These are phyloP conservation scores for Tylopilus felleus DNA, from an alignment of 768 basidiomycete species.

Conservation along the genomic window DNA sequence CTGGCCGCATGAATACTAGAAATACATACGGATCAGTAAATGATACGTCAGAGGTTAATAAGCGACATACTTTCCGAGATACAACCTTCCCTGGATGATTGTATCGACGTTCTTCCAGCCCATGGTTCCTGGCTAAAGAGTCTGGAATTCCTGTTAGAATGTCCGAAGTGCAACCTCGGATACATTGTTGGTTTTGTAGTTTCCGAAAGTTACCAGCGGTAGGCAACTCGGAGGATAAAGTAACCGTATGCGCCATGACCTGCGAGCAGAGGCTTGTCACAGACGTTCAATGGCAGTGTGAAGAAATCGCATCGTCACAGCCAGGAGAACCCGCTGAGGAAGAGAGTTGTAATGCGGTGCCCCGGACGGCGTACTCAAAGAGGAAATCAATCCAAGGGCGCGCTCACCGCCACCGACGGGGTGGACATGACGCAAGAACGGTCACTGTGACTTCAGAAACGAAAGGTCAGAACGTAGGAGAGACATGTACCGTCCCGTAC, in stretches of 20 bases:
- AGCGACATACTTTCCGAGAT: slow-evolving; percentile 67
- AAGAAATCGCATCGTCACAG: slow-evolving; percentile 31
- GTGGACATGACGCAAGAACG: slow-evolving; percentile 25
- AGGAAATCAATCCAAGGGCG: slow-evolving; percentile 20
- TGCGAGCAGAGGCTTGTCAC: slow-evolving; percentile 20
- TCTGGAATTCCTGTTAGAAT: slow-evolving; percentile 31
- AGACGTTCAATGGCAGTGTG: slow-evolving; percentile 31
- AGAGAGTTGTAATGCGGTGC: slow-evolving; percentile 27
- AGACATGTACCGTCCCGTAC: slow-evolving; percentile 14
- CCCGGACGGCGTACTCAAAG: slow-evolving; percentile 31
- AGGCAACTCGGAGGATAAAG: slow-evolving; percentile 29
- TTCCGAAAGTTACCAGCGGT: slow-evolving; percentile 18
- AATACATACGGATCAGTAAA: slow-evolving; percentile 44
- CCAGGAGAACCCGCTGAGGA: slow-evolving; percentile 27
- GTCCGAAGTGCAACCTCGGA: slow-evolving; percentile 13
- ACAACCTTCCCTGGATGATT: slow-evolving; percentile 62
- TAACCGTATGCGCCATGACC: slow-evolving; percentile 30
- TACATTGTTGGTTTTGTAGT: slow-evolving; percentile 36
- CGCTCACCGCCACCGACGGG: slow-evolving; percentile 30
- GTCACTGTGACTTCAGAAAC: slow-evolving; percentile 8
- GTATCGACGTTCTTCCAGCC: slow-evolving; percentile 67
- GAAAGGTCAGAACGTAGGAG: slow-evolving; percentile 9
- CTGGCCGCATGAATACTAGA: slow-evolving; percentile 65
- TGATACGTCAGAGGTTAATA: slow-evolving; percentile 20
- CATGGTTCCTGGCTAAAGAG: slow-evolving; percentile 26